These are phyloP conservation scores for Chaetomium olivaceum DNA, from an alignment of 2,329 filamentous ascomycete species.

Conservation along the genomic window DNA sequence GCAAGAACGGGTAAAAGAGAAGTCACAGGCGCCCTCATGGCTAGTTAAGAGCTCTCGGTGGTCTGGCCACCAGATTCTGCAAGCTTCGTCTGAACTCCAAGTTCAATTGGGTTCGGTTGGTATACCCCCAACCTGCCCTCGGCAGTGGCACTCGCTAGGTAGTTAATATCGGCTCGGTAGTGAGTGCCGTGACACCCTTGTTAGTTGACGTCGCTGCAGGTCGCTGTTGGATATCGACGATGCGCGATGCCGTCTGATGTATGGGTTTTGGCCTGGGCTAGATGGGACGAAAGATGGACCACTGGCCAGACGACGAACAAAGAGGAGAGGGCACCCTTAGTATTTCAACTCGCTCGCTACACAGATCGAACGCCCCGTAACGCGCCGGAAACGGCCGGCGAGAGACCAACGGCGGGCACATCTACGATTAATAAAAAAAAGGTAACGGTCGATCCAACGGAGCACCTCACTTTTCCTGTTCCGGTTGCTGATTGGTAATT, in stretches of 20 bases:
- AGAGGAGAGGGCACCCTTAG: not conserved
- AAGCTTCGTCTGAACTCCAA: not conserved
- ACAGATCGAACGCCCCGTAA: not conserved
- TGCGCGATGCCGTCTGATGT: not conserved
- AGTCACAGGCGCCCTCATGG: slow-evolving; percentile 29
- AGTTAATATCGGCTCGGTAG: not conserved
- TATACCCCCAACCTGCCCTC: not conserved
- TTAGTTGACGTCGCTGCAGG: not conserved
- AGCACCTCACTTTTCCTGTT: slow-evolving; percentile 37
- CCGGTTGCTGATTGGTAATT: slow-evolving; percentile 20
- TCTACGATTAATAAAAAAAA: slow-evolving; percentile 3
- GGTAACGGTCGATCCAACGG: slow-evolving; percentile 11
- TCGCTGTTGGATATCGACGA: not conserved
- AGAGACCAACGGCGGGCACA: not conserved
- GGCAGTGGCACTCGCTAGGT: not conserved
- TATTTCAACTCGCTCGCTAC: not conserved
- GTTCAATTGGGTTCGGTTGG: not conserved
- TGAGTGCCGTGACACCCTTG: not conserved
- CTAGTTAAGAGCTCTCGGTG: not conserved
- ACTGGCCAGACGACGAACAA: not conserved
- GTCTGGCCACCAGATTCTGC: not conserved
- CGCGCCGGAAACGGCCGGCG: slow-evolving; percentile 9
- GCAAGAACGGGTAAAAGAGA: slow-evolving; percentile 28
- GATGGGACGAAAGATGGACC: not conserved
- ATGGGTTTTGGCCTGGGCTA: not conserved